Conservation (phyloP, 768 basidiomycete genomes). For the Pulveroboletus sp. region DNA sequence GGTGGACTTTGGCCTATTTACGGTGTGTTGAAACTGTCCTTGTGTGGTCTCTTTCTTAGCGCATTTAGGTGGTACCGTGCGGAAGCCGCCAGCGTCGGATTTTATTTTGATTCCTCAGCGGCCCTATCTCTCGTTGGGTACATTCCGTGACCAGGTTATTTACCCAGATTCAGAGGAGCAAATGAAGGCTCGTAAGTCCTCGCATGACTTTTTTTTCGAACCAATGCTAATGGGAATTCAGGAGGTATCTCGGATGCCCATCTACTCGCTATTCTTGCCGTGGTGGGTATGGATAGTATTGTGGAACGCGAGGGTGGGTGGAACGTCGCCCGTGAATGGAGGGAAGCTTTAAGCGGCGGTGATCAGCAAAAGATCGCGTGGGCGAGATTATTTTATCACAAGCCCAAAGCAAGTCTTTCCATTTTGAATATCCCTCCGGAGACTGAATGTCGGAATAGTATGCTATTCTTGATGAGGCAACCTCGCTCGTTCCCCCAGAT, state of each 20-base stretch:
- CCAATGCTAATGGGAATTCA: constrained; percentile 23
- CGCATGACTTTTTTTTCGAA: not conserved
- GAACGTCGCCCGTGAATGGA: constrained; percentile 88
- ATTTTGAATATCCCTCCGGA: not conserved
- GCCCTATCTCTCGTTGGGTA: constrained; percentile 92
- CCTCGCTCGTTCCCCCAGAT: constrained; percentile 88
- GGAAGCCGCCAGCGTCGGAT: constrained; percentile 82
- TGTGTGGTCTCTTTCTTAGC: constrained; percentile 5
- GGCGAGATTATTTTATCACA: constrained; percentile 95
- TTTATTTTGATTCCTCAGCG: constrained; percentile 96
- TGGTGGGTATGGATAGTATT: constrained; percentile 82
- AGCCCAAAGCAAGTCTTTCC: constrained; percentile 65
- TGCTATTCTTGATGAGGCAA: constrained; percentile 95
- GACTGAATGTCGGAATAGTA: constrained; percentile 51
- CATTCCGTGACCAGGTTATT: constrained; percentile 92
- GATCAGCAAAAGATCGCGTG: constrained; percentile 98
- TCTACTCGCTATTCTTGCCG: constrained; percentile 64
- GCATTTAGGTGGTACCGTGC: constrained; percentile 63
- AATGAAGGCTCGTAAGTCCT: constrained; percentile 69
- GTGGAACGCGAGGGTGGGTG: constrained; percentile 97
- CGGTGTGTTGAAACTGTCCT: constrained; percentile 19
- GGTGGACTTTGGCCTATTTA: constrained; percentile 94
- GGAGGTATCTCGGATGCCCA: constrained; percentile 75
- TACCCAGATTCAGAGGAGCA: constrained; percentile 85
- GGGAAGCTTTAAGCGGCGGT: constrained; percentile 89